A percentile compares a stretch with the other conserved stretches of the same genome.
These are phyloP conservation scores for Salix brachista DNA, from an alignment of 345 rosid genomes.

Conservation along the genomic window DNA sequence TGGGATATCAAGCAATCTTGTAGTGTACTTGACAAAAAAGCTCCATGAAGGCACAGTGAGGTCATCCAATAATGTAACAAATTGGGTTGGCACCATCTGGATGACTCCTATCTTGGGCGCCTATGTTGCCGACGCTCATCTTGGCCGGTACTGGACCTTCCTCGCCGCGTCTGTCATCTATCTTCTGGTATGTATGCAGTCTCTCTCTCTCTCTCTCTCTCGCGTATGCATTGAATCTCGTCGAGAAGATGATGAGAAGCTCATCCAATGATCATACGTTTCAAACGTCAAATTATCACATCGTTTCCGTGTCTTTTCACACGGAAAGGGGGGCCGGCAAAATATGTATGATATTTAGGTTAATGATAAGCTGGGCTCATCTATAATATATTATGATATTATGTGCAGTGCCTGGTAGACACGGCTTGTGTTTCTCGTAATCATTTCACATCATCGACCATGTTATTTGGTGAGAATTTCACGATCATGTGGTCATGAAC, in stretches of 20 bases:
- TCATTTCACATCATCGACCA: too few species aligned
- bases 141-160: slow-evolving; percentile 87
- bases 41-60: slow-evolving; percentile 79
- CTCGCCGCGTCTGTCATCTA: slow-evolving; percentile 48
- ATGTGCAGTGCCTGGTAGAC: too few species aligned
- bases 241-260: background rate
- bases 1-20: slow-evolving; percentile 75
- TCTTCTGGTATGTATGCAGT: slow-evolving; percentile 39
- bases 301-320: background rate
- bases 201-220: background rate
- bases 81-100: slow-evolving; percentile 89
- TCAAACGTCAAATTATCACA: background rate
- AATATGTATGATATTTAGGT: too few species aligned
- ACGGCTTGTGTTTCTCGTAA: too few species aligned
- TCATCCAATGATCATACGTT: background rate
- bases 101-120: slow-evolving; percentile 84
- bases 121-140: slow-evolving; percentile 77
- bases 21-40: slow-evolving; percentile 65
- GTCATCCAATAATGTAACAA: slow-evolving; percentile 87
- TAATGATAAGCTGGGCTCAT: too few species aligned
- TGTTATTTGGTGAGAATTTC: background rate
- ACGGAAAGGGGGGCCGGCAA: too few species aligned
- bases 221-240: background rate
- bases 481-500: background rate
- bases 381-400: too few species aligned